Evolutionary conservation across 2,329 filamentous ascomycete genomes (phyloP), one percentile per base, ranked within the genome.

Genomic region (Phialocephala subalpina): DNA sequence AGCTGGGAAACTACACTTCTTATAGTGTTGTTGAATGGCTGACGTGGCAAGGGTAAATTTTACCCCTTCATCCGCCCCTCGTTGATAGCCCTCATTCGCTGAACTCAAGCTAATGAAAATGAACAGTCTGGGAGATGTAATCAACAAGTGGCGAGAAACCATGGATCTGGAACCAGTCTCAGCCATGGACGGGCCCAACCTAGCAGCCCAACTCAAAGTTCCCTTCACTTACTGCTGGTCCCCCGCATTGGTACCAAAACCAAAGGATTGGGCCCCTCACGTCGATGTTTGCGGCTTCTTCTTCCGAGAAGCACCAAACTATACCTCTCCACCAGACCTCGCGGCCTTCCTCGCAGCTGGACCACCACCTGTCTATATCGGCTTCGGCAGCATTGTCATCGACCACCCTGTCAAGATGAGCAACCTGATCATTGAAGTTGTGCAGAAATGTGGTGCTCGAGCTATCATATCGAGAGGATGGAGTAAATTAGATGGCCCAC

Each of bases 341-440:
- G 73, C 70, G 2, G 66, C 70, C 0, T 87, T 87, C 58, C 77
- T 87, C 1, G 71, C 70, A 12, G 73, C 75, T 0, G 85, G 85
- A 0, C 78, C 82, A 1, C 77, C 81, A 6, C 85, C 85, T 0
- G 73, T 87, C 0, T 87, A 87, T 60, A 83, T 87, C 40, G 85
- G 85, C 0, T 87, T 87, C 68, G 85, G 85, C 4, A 84, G 81
- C 38, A 87, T 87, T 55, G 84, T 87, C 0, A 78, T 87, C 2
- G 83, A 86, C 22, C 77, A 86, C 35, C 81, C 84, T 0, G 71
- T 80, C 14, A 73, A 66, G 9, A 70, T 86, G 3, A 84, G 81
- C 0, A 71, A 77, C 2, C 80, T 78, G 12, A 79, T 87, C 0
- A 77, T 86, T 2, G 77, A 81, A n/a, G 83, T 84, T 0, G 79